Evolutionary conservation across 169 alveolate genomes (phyloP), one percentile per base, ranked within the genome.

Genomic region (Plasmodium vinckei): DNA sequence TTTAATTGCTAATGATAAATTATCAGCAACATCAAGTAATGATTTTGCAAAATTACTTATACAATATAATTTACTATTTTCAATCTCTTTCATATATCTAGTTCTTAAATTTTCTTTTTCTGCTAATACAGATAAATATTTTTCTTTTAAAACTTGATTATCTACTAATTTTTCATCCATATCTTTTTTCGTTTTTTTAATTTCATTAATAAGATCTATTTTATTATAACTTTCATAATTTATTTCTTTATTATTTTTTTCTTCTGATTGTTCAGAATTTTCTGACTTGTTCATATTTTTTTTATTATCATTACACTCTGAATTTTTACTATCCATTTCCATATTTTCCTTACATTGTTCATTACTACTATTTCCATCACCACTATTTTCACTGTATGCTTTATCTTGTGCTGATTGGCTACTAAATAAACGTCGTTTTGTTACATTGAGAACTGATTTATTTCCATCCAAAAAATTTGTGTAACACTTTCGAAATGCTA

Each of bases 31-130:
- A 39, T 95, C 98, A 17, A 96, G 79, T 70, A 96, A 68, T 21
- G 95, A 96, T 96, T 95, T 96, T 15, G 98, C 98, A 72, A 96
- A 96, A 49, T 93, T 94, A 25, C 97, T 79, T 23, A 96, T 95
- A 15, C 97, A 96, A 88, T 94, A 96, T 15, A 94, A 92, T 86
- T 92, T 87, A 21, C 96, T 88, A 21, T 89, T 87, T 17, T 94
- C 96, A 42, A 96, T 87, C 91, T 96, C 96, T 42, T 79, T 88
- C 47, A 87, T 90, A 72, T 93, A 87, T 61, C 97, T 77, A 72
- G 82, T 92, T 89, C 96, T 91, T 25, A 95, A 72, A 65, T 95
- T 93, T 60, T 96, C 98, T 39, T 93, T 89, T 70, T 95, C 96
- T 69, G 96, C 97, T 59, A 96, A 87, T 44, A 94, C 87, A 51